Conservation (phyloP, 176 grass and related monocot genomes). For the Carex myosuroides region DNA sequence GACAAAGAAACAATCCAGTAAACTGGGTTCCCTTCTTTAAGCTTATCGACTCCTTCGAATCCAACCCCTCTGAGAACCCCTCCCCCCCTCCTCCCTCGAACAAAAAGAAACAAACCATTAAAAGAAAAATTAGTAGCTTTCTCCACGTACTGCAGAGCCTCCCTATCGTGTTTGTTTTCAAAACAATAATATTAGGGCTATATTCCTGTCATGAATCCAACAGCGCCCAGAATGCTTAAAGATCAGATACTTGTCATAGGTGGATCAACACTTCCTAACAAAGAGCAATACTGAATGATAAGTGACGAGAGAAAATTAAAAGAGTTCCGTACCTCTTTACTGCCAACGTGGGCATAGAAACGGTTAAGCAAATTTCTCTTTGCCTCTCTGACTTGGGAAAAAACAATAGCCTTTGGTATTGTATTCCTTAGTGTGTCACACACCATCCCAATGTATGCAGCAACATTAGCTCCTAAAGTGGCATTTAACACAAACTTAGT, state of each 20-base stretch:
- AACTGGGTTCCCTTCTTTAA: background rate
- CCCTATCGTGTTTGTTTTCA: background rate
- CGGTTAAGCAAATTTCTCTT: slow-evolving; percentile 80
- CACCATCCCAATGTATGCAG: slow-evolving; percentile 88
- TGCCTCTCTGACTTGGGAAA: slow-evolving; percentile 93
- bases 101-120: background rate
- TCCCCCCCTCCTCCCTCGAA: background rate
- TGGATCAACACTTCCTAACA: background rate
- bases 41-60: background rate
- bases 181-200: background rate
- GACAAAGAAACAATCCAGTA: background rate
- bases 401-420: slow-evolving; percentile 86
- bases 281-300: background rate
- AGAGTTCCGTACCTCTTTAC: slow-evolving; percentile 67
- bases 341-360: slow-evolving; percentile 93
- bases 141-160: background rate
- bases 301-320: background rate
- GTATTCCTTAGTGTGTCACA: slow-evolving; percentile 89
- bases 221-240: background rate
- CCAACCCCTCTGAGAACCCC: background rate
- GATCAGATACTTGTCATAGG: background rate
- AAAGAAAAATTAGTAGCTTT: background rate
- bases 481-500: background rate
- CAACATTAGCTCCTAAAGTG: slow-evolving; percentile 84
- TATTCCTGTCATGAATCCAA: background rate